phyloP scores from a whole-genome alignment of 2,329 filamentous ascomycete species.

The Xylaria sp. region DNA sequence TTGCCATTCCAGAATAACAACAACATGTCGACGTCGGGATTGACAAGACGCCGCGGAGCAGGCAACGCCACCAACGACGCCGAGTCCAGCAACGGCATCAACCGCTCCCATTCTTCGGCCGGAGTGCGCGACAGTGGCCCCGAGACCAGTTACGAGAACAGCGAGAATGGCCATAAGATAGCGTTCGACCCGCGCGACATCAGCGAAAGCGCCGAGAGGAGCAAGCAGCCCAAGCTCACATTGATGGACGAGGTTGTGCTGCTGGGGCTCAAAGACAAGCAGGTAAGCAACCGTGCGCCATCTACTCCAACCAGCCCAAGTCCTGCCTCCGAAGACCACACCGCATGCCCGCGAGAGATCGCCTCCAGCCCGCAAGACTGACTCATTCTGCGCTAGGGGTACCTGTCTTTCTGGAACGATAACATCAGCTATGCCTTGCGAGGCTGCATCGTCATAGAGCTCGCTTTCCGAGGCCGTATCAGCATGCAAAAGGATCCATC shows the following conservation, averaged over 20 bases:
- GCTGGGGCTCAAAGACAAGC: constrained; percentile 97
- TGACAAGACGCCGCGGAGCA: constrained; percentile 59
- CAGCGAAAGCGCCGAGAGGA: constrained; percentile 93
- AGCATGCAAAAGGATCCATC: constrained; percentile 98
- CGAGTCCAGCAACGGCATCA: constrained; percentile 66
- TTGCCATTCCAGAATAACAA: constrained; percentile 5
- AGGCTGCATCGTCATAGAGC: constrained; percentile 97
- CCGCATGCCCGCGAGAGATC: background rate
- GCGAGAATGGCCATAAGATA: constrained; percentile 98
- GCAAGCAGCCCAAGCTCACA: constrained; percentile 97
- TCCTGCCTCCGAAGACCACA: background rate
- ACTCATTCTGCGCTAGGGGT: constrained; percentile 71
- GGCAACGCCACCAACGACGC: constrained; percentile 65
- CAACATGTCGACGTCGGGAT: constrained; percentile 58
- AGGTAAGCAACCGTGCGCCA: constrained; percentile 69
- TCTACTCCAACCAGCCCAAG: background rate
- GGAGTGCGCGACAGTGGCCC: constrained; percentile 66
- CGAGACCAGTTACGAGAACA: constrained; percentile 88
- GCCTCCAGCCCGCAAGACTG: constrained; percentile 23
- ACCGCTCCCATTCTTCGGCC: constrained; percentile 67
- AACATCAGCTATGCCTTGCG: constrained; percentile 98
- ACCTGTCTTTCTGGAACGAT: constrained; percentile 99
- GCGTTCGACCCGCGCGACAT: constrained; percentile 97
- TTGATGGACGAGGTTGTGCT: constrained; percentile 98
- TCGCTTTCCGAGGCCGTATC: constrained; percentile 94